Percentiles rank a stretch among this genome's conserved stretches.
Evolutionary conservation across 768 basidiomycete genomes (phyloP).

Genomic region (Dendrothele bispora): DNA sequence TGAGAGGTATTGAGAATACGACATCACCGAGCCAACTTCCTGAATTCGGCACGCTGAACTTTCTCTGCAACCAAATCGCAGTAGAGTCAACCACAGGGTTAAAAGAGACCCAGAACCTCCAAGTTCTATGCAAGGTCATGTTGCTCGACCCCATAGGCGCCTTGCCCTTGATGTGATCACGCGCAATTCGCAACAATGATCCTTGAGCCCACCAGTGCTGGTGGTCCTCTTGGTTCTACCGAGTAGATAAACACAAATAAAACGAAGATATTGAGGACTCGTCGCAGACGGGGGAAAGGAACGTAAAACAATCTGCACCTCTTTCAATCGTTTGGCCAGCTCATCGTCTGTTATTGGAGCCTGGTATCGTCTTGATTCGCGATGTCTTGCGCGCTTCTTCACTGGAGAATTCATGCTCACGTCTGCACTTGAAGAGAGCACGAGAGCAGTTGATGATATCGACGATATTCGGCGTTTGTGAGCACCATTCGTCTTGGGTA

Average conservation of each 20-base stretch:
- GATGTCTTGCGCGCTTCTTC: slow-evolving; percentile 41
- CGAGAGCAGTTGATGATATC: neutral
- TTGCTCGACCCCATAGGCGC: no score
- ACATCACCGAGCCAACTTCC: slow-evolving; percentile 61
- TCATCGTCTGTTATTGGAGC: slow-evolving; percentile 61
- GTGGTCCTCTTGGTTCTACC: slow-evolving; percentile 71
- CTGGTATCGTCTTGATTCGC: slow-evolving; percentile 44
- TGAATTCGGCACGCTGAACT: slow-evolving; percentile 68
- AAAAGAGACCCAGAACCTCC: slow-evolving; percentile 74
- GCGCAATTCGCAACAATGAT: slow-evolving; percentile 59
- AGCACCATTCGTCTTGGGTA: slow-evolving; percentile 8
- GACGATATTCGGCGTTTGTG: neutral
- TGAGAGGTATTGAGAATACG: slow-evolving; percentile 61
- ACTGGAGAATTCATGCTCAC: neutral
- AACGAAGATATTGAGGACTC: neutral
- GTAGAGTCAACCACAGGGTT: slow-evolving; percentile 74
- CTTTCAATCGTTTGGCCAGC: slow-evolving; percentile 62
- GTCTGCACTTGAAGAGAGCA: neutral
- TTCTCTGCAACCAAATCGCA: slow-evolving; percentile 78
- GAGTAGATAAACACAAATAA: neutral
- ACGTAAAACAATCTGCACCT: slow-evolving; percentile 44
- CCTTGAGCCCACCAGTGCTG: slow-evolving; percentile 73
- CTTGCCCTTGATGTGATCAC: slow-evolving; percentile 34
- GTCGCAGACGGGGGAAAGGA: neutral
- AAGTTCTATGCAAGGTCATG: slow-evolving; percentile 34